These are phyloP conservation scores for Magnolia kwangsiensis DNA, from an alignment of 164 flowering plant genomes.

Conservation along the genomic window DNA sequence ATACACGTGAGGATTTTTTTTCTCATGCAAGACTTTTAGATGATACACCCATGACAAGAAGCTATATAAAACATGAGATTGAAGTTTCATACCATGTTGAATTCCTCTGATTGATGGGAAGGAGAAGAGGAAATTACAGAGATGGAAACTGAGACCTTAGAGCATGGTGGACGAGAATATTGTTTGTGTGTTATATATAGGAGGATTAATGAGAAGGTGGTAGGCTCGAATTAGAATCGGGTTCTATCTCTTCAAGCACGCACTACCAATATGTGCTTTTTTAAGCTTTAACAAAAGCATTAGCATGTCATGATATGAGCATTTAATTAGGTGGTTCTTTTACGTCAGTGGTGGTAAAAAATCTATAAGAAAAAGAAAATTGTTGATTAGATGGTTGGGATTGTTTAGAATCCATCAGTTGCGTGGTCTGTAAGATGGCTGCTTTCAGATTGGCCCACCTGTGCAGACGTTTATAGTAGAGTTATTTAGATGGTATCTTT, in stretches of 20 bases:
- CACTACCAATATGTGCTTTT: background rate
- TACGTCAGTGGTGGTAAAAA: background rate
- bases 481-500: too few species aligned
- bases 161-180: too few species aligned
- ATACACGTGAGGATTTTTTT: too few species aligned
- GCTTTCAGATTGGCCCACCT: too few species aligned
- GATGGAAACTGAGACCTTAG: background rate
- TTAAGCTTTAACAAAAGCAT: background rate
- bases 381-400: background rate
- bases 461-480: too few species aligned
- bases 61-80: background rate
- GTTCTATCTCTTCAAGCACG: background rate
- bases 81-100: slow-evolving; percentile 1
- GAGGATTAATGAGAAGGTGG: background rate
- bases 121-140: background rate
- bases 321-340: background rate
- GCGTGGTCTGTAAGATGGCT: background rate
- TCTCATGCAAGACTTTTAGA: too few species aligned
- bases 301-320: background rate
- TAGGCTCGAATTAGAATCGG: background rate
- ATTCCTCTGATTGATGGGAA: background rate
- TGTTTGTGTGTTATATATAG: background rate
- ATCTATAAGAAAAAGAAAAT: background rate
- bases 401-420: background rate
- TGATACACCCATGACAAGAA: background rate